A percentile compares a stretch with the other conserved stretches of the same genome.
These are phyloP conservation scores for Aspergillus brasiliensis DNA, from an alignment of 2,329 filamentous ascomycete genomes.

Conservation along the genomic window DNA sequence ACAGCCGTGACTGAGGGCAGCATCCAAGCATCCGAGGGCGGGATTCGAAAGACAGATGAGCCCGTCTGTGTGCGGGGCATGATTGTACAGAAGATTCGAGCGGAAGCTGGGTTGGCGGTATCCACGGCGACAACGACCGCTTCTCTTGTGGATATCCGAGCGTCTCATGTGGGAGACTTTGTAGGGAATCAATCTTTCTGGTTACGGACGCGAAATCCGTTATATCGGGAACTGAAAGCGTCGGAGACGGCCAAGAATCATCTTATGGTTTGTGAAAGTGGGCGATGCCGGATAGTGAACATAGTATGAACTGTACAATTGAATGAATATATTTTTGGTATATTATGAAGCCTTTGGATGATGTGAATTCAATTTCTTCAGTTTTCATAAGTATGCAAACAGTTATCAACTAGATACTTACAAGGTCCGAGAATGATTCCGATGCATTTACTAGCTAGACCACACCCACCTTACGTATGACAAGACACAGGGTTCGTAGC, in stretches of 20 bases:
- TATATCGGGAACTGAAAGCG: conserved; percentile 41
- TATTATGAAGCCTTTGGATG: background rate
- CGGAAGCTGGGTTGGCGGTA: conserved; percentile 34
- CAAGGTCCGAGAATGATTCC: no score
- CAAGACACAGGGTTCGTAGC: no score
- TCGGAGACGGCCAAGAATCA: conserved; percentile 40
- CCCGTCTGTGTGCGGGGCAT: conserved; percentile 31
- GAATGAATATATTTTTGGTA: background rate
- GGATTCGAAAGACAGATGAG: conserved; percentile 22
- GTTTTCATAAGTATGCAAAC: no score
- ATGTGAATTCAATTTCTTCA: no score
- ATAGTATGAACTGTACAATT: conserved; percentile 24
- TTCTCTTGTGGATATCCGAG: conserved; percentile 41
- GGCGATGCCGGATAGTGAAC: conserved; percentile 39
- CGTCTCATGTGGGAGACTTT: conserved; percentile 36
- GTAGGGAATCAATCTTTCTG: conserved; percentile 40
- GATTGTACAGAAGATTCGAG: conserved; percentile 35
- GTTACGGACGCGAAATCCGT: conserved; percentile 39
- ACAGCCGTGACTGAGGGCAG: conserved; percentile 28
- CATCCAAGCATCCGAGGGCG: conserved; percentile 15
- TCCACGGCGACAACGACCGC: conserved; percentile 37
- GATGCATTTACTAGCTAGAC: no score
- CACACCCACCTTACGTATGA: no score
- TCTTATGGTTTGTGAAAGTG: conserved; percentile 42
- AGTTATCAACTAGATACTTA: no score